Evolutionary conservation across 1,139 yeast genomes (phyloP).

Genomic region (Magnusiomyces paraingens): DNA sequence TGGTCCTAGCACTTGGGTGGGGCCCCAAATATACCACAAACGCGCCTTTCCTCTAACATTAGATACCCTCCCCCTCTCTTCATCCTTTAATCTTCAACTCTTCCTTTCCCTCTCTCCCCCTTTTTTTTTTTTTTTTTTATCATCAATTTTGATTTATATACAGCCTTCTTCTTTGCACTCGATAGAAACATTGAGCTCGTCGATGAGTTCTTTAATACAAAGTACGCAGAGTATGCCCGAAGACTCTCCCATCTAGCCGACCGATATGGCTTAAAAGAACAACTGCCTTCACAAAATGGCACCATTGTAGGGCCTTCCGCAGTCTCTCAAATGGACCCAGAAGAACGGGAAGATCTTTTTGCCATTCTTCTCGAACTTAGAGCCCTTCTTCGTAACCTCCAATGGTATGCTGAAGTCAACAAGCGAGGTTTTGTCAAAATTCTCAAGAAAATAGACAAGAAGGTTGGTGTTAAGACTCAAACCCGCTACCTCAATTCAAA

Average conservation of each 20-base stretch:
- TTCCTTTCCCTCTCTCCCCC: no score
- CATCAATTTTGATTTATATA: conserved; percentile 30
- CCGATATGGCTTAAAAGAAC: conserved; percentile 22
- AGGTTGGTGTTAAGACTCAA: conserved; percentile 64
- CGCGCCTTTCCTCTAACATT: not conserved
- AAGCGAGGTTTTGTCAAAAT: conserved; percentile 87
- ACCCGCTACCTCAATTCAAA: conserved; percentile 61
- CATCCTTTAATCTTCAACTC: not conserved
- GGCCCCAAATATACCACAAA: not conserved
- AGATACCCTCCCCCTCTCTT: not conserved
- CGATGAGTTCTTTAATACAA: conserved; percentile 67
- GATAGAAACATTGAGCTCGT: conserved; percentile 81
- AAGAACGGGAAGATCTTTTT: conserved; percentile 73
- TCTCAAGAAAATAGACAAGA: conserved; percentile 84
- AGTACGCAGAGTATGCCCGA: conserved; percentile 66
- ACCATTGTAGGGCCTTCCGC: conserved; percentile 14
- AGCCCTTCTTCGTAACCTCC: conserved; percentile 67
- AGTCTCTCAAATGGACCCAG: conserved; percentile 38
- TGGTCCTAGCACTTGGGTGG: not conserved
- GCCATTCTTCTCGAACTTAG: conserved; percentile 72
- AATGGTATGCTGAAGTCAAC: conserved; percentile 90
- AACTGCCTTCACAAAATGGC: conserved; percentile 2
- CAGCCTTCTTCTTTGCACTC: conserved; percentile 68
- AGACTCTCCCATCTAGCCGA: conserved; percentile 44
- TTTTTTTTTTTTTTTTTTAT: not conserved